Evolutionary conservation across 805 yeast genomes (phyloP).

Genomic region (Jamesozyma lodderae): DNA sequence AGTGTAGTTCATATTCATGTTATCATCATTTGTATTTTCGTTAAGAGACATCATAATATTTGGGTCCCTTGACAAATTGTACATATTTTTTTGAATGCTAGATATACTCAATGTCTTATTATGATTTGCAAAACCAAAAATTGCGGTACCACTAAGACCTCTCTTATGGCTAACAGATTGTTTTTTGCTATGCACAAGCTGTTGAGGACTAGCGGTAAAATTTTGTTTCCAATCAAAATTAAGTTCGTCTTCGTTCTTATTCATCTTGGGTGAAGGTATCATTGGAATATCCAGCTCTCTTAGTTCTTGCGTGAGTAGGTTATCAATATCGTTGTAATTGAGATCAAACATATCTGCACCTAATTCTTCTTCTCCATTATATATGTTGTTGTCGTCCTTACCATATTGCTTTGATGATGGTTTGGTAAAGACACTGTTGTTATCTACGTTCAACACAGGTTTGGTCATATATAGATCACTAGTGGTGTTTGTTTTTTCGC

Average conservation of each 20-base stretch:
- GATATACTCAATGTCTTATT: constrained; percentile 53
- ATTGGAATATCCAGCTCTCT: constrained; percentile 57
- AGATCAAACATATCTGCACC: constrained; percentile 29
- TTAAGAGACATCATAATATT: constrained; percentile 1
- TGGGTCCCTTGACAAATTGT: constrained; percentile 8
- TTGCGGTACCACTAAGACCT: constrained; percentile 69
- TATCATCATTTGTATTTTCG: background rate
- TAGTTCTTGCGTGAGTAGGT: constrained; percentile 47
- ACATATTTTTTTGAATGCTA: constrained; percentile 29
- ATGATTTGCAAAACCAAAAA: constrained; percentile 65
- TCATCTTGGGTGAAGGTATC: constrained; percentile 10
- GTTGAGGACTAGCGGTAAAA: constrained; percentile 5
- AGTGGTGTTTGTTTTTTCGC: too few species aligned
- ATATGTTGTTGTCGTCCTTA: background rate
- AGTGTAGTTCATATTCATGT: background rate
- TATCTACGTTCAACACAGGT: background rate
- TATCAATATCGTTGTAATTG: constrained; percentile 45
- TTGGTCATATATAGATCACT: background rate
- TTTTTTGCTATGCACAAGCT: background rate
- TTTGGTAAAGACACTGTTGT: background rate
- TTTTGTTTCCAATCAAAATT: constrained; percentile 17
- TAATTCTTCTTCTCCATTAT: background rate
- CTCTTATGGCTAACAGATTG: constrained; percentile 39
- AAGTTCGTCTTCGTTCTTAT: background rate
- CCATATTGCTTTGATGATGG: too few species aligned